These are phyloP conservation scores for Domatiomyces globalis DNA, from an alignment of 2,329 filamentous ascomycete genomes.

Conservation along the genomic window DNA sequence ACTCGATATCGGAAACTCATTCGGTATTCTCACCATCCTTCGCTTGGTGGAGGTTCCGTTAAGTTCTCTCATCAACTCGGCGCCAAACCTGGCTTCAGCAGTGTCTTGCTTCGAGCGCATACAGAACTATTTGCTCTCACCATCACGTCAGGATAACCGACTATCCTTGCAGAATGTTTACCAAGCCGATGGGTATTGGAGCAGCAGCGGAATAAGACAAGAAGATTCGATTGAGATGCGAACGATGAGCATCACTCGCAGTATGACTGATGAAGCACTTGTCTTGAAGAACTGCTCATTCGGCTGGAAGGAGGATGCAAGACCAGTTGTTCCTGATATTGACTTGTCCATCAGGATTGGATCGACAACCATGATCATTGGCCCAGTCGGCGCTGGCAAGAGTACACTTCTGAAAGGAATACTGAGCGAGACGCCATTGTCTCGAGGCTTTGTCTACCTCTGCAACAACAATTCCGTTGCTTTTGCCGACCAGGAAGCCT, in stretches of 20 bases:
- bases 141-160: slow-evolving; percentile 7
- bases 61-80: slow-evolving; percentile 2
- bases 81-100: slow-evolving; percentile 8
- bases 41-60: slow-evolving; percentile 5
- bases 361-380: slow-evolving; percentile 13
- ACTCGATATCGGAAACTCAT: slow-evolving; percentile 7
- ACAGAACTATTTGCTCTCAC: slow-evolving; percentile 11
- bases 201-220: not conserved
- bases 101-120: slow-evolving; percentile 15
- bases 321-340: slow-evolving; percentile 20
- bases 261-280: slow-evolving; percentile 3
- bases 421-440: slow-evolving; percentile 5
- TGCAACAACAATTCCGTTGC: not conserved
- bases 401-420: slow-evolving; percentile 7
- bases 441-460: not conserved
- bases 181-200: not conserved
- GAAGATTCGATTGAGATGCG: slow-evolving; percentile 5
- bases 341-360: not conserved
- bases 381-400: slow-evolving; percentile 15
- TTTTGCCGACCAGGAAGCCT: slow-evolving; percentile 5
- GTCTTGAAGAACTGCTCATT: slow-evolving; percentile 32
- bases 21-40: slow-evolving; percentile 12
- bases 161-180: slow-evolving; percentile 3
- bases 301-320: slow-evolving; percentile 32
- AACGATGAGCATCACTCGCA: not conserved